A percentile compares a stretch with the other conserved stretches of the same genome.
These are phyloP conservation scores for Coemansia pectinata DNA, from an alignment of 192 early-diverging fungal genomes.

Conservation along the genomic window DNA sequence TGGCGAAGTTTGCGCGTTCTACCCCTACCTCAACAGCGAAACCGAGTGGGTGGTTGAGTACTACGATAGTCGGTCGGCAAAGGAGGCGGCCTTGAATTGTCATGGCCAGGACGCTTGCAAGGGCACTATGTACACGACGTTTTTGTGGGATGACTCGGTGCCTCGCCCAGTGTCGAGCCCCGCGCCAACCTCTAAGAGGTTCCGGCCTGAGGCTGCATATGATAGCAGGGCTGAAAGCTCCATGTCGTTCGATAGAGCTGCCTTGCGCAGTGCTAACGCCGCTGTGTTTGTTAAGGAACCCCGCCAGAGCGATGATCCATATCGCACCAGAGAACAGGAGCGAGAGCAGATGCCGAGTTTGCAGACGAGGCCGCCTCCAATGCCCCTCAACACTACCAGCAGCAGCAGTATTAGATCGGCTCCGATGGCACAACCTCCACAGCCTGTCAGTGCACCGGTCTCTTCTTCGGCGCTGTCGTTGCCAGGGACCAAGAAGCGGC, in stretches of 20 bases:
- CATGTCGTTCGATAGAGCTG: not conserved
- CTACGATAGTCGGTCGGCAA: conserved; percentile 29
- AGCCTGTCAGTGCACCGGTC: not conserved
- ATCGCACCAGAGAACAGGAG: not conserved
- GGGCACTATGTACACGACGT: conserved; percentile 26
- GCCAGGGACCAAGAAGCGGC: not conserved
- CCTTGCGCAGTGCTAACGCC: not conserved
- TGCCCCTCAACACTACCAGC: not conserved
- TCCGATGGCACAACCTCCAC: not conserved
- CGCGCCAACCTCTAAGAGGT: not conserved
- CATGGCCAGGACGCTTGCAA: conserved; percentile 6
- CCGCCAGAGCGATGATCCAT: not conserved
- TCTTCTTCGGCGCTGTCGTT: not conserved
- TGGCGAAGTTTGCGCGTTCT: conserved; percentile 25
- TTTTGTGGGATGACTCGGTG: conserved; percentile 34
- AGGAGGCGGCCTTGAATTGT: conserved; percentile 10
- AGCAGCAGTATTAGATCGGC: not conserved
- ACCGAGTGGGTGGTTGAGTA: conserved; percentile 42
- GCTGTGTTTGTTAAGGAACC: not conserved
- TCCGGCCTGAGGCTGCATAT: not conserved
- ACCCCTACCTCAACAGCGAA: conserved; percentile 6
- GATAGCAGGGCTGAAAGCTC: not conserved
- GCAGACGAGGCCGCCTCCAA: not conserved
- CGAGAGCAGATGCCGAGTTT: not conserved
- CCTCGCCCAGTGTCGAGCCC: not conserved